Percentiles rank a stretch among this genome's conserved stretches.
These are phyloP conservation scores for Nemania sp. DNA, from an alignment of 2,329 filamentous ascomycete genomes.

Conservation along the genomic window DNA sequence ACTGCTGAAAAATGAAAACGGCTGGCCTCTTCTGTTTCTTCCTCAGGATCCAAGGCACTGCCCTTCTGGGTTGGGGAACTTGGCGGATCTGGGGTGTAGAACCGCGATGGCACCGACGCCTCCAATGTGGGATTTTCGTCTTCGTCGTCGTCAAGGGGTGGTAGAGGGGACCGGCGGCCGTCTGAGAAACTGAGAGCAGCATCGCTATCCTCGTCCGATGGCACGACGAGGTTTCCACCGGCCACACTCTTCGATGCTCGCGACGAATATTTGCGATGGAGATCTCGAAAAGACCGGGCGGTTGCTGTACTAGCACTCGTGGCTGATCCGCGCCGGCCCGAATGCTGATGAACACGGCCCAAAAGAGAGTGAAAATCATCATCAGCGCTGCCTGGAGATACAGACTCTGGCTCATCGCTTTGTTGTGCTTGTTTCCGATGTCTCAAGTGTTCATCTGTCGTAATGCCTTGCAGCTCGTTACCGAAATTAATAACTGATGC, in stretches of 20 bases:
- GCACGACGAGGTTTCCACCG: constrained; percentile 49
- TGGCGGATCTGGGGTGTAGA: constrained; percentile 49
- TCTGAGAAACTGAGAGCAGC: constrained; percentile 63
- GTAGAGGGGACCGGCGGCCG: constrained; percentile 58
- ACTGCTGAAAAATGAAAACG: constrained; percentile 40
- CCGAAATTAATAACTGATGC: constrained; percentile 97
- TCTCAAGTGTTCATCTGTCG: constrained; percentile 71
- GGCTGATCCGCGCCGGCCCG: constrained; percentile 60
- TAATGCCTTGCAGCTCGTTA: constrained; percentile 80
- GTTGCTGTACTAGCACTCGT: constrained; percentile 70
- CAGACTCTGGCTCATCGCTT: constrained; percentile 41
- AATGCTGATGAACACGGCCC: constrained; percentile 47
- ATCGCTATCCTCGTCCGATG: constrained; percentile 64
- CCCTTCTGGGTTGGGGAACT: constrained; percentile 36
- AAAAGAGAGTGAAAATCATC: constrained; percentile 59
- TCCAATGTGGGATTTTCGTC: constrained; percentile 26
- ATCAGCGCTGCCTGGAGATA: constrained; percentile 44
- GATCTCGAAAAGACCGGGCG: constrained; percentile 64
- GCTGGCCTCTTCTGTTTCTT: constrained; percentile 25
- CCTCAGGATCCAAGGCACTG: constrained; percentile 27
- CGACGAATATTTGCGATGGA: constrained; percentile 63
- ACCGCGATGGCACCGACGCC: constrained; percentile 39
- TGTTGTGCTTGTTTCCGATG: constrained; percentile 58
- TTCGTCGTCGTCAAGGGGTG: constrained; percentile 47
- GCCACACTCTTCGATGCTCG: constrained; percentile 50